Conservation (phyloP, 2,329 filamentous ascomycete species). For the Westerdykella ornata region DNA sequence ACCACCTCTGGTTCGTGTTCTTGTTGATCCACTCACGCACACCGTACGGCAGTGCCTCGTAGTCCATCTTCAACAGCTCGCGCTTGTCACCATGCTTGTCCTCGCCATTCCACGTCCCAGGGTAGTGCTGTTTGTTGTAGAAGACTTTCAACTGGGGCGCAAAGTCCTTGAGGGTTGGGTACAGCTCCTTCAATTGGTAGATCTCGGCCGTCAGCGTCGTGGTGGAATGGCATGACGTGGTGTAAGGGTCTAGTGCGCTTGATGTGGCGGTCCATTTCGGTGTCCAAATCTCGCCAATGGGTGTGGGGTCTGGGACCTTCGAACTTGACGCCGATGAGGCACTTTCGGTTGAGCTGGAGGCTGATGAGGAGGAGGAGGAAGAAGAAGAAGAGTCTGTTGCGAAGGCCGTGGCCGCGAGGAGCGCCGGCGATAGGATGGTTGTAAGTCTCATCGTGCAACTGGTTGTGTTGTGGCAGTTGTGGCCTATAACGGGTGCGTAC, state of each 20-base stretch:
- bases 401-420: conserved; percentile 17
- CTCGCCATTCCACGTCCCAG: conserved; percentile 48
- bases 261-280: conserved; percentile 19
- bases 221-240: conserved; percentile 14
- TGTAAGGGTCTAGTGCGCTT: conserved; percentile 18
- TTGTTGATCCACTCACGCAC: conserved; percentile 47
- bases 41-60: conserved; percentile 39
- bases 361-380: conserved; percentile 1
- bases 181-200: conserved; percentile 29
- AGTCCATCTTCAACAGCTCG: conserved; percentile 45
- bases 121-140: conserved; percentile 38
- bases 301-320: conserved; percentile 18
- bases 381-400: conserved; percentile 8
- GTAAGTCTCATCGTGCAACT: conserved; percentile 19
- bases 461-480: not conserved
- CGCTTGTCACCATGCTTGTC: conserved; percentile 49
- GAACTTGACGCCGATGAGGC: conserved; percentile 8
- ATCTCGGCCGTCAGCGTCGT: conserved; percentile 21
- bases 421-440: conserved; percentile 15
- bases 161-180: conserved; percentile 25
- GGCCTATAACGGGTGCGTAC: not conserved
- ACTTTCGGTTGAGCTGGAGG: conserved; percentile 4
- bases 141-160: conserved; percentile 34
- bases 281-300: conserved; percentile 28
- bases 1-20: conserved; percentile 38